Base-by-base conservation (phyloP, 768 basidiomycete genomes). In the Kwoniella dendrophila region DNA sequence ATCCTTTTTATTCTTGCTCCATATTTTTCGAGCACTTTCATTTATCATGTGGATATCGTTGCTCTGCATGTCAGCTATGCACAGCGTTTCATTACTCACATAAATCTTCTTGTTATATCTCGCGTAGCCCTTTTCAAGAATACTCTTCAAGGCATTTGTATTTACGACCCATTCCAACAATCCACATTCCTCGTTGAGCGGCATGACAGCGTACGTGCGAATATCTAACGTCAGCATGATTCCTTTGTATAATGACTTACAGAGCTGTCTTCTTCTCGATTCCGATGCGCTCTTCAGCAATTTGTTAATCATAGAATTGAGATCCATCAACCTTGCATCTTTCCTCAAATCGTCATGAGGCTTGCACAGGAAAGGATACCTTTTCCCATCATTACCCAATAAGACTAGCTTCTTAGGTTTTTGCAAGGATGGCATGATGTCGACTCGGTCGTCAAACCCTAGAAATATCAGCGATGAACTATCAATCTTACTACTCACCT, bases 81-180 rank as follows among this genome's bases (percentile, higher is more conserved):
- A 20, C 49, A 7, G 20, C 16, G 20, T n/a, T 14, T 14, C 14
- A 32, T 20, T 2, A 73, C 85, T 64, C 62, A 86, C 87, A 80
- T 83, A 87, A 12, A 78, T 59, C 49, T 76, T 76, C 65, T 84
- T 80, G 2, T 81, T 81, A 40, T 80, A 81, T 1, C 83, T 72
- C 0, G 85, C 83, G 73, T 98, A 99, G 3, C 79, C 80, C 62
- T 86, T 87, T 53, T 83, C 67, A 14, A 97, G 81, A 44, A 97
- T 84, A 0, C 85, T 84, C 29, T 95, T 87, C 36, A 97, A 79
- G 0, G 92, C 89, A 27, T 86, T 83, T 1, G 94, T 96, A 75
- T 98, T 89, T 0, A 89, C 90, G 2, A 99, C 96, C 96, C 96
- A 99, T 86, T 99, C 92, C 58, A 98, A 92, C 50, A 98, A 86